Conservation (phyloP, 306 rosid species). For the Cucumis hystrix region DNA sequence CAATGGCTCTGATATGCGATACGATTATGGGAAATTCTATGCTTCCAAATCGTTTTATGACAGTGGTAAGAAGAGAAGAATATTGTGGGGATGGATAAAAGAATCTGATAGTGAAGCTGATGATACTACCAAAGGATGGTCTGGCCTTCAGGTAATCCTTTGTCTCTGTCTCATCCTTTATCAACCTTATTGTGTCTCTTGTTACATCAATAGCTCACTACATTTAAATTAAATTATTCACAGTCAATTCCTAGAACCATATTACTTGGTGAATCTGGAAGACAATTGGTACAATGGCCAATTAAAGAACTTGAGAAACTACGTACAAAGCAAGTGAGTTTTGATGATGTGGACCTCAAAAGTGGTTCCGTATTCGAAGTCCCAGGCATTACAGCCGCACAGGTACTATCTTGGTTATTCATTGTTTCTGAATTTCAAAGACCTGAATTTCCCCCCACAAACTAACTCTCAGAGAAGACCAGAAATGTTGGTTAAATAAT, state of each 20-base stretch:
- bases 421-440: not conserved
- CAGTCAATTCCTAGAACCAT: conserved; percentile 44
- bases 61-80: conserved; percentile 27
- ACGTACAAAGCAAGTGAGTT: conserved; percentile 16
- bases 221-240: not conserved
- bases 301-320: conserved; percentile 36
- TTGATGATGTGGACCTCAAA: conserved; percentile 11
- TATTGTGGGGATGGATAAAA: conserved; percentile 42
- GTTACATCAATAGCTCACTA: not conserved
- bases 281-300: conserved; percentile 54
- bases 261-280: conserved; percentile 36
- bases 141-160: conserved; percentile 51
- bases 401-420: conserved; percentile 16
- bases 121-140: conserved; percentile 53
- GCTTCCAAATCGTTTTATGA: conserved; percentile 50
- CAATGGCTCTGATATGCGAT: conserved; percentile 19
- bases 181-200: not conserved
- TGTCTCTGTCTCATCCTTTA: not conserved
- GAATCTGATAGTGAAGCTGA: conserved; percentile 25
- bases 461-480: not conserved
- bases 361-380: conserved; percentile 33
- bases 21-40: conserved; percentile 43
- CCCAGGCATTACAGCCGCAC: conserved; percentile 43
- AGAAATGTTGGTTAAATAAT: not conserved
- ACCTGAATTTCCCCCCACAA: not conserved